Conservation (phyloP, 2,329 filamentous ascomycete genomes). For the Aspergillus sclerotialis region DNA sequence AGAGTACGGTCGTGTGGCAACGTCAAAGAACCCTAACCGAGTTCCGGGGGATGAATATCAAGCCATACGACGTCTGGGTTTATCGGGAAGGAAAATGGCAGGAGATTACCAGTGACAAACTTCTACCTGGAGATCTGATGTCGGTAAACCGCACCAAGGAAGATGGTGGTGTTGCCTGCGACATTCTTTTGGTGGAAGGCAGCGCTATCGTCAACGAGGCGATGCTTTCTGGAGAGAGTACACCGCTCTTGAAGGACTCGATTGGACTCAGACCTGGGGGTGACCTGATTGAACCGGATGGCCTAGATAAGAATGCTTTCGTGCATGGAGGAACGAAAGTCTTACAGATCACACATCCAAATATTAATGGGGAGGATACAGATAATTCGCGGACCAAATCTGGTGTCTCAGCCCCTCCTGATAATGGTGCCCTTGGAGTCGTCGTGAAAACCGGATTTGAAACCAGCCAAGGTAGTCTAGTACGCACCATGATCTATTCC, state of each 20-base stretch:
- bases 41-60: conserved; percentile 99
- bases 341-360: conserved; percentile 86
- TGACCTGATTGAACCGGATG: conserved; percentile 75
- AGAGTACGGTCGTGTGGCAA: conserved; percentile 99
- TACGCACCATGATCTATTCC: conserved; percentile 99
- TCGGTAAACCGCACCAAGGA: conserved; percentile 93
- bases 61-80: conserved; percentile 92
- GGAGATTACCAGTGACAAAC: conserved; percentile 81
- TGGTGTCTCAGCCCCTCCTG: conserved; percentile 75
- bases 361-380: conserved; percentile 58
- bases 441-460: conserved; percentile 98
- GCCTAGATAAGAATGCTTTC: conserved; percentile 92
- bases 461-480: conserved; percentile 93
- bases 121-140: conserved; percentile 87
- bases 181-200: conserved; percentile 92
- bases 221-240: conserved; percentile 98
- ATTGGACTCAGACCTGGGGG: conserved; percentile 82
- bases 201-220: conserved; percentile 98
- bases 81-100: conserved; percentile 83
- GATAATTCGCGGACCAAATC: conserved; percentile 58
- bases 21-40: conserved; percentile 90
- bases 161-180: conserved; percentile 91
- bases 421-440: conserved; percentile 88
- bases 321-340: conserved; percentile 97
- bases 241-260: conserved; percentile 92